phyloP scores from a whole-genome alignment of 768 basidiomycete species.

The Boletus bicolor region DNA sequence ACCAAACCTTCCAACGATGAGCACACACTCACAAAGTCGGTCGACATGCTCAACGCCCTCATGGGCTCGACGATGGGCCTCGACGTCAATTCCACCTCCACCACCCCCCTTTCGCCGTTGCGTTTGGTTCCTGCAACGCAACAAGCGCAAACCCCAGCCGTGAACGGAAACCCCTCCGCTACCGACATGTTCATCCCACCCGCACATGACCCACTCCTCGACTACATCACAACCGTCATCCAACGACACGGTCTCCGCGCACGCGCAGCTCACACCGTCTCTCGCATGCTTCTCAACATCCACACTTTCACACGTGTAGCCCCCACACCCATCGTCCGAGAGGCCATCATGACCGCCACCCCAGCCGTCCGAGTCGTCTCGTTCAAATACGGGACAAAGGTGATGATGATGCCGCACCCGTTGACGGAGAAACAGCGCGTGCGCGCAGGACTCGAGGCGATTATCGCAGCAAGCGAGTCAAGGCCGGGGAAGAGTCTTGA shows the following conservation, averaged over 20 bases:
- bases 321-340: conserved; percentile 73
- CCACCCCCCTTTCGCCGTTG: neutral
- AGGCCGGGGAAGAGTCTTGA: conserved; percentile 56
- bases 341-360: conserved; percentile 64
- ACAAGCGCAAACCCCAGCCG: neutral
- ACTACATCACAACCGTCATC: conserved; percentile 59
- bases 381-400: conserved; percentile 63
- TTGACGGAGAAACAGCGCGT: conserved; percentile 80
- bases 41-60: conserved; percentile 23
- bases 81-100: neutral
- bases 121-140: neutral
- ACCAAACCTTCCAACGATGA: conserved; percentile 21
- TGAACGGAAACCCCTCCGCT: neutral
- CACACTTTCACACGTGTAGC: conserved; percentile 71
- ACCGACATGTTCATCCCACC: conserved; percentile 59
- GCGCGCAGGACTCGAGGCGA: conserved; percentile 65
- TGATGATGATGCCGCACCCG: conserved; percentile 61
- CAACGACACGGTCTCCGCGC: conserved; percentile 66
- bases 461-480: conserved; percentile 59
- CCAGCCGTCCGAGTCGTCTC: conserved; percentile 66
- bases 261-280: conserved; percentile 52
- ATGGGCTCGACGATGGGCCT: conserved; percentile 23
- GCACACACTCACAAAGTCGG: conserved; percentile 22
- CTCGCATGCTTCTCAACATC: conserved; percentile 65
- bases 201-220: conserved; percentile 53